Evolutionary conservation across 345 rosid species (phyloP).

Genomic region (Lepidium didymum): DNA sequence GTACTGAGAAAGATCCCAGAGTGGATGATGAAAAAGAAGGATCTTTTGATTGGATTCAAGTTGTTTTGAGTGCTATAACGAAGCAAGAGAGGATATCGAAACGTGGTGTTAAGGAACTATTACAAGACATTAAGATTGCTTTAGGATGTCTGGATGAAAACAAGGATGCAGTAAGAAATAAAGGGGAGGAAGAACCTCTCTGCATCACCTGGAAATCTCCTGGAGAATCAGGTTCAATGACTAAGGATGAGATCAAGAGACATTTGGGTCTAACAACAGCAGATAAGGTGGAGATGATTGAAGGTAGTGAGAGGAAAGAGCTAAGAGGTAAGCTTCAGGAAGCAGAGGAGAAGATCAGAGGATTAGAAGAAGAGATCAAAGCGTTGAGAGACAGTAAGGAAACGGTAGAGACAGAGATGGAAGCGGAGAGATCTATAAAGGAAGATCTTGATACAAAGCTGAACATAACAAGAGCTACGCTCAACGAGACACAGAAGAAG

Average conservation of each 20-base stretch:
- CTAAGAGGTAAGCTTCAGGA: conserved; percentile 35
- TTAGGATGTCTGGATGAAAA: conserved; percentile 45
- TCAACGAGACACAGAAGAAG: conserved; percentile 66
- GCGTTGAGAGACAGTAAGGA: conserved; percentile 45
- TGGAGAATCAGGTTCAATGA: conserved; percentile 30
- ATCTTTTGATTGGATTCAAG: conserved; percentile 92
- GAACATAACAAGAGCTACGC: conserved; percentile 50
- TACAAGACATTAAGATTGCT: conserved; percentile 76
- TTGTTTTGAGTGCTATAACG: conserved; percentile 60
- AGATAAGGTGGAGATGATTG: conserved; percentile 38
- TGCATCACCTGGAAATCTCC: conserved; percentile 43
- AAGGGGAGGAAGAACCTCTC: conserved; percentile 21
- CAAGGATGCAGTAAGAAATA: conserved; percentile 1
- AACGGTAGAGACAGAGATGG: conserved; percentile 55
- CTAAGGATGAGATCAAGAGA: conserved; percentile 56
- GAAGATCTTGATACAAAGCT: conserved; percentile 90
- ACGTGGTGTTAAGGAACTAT: conserved; percentile 43
- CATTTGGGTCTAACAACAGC: conserved; percentile 35
- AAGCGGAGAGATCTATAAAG: conserved; percentile 57
- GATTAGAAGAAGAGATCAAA: conserved; percentile 44
- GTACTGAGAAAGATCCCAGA: conserved; percentile 35
- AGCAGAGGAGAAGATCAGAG: conserved; percentile 40
- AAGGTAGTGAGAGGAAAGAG: conserved; percentile 31
- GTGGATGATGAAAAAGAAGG: conserved; percentile 26
- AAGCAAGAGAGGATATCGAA: conserved; percentile 62